phyloP scores from a whole-genome alignment of 1,284 basidiomycete species.

The Rhodotorula sp. region DNA sequence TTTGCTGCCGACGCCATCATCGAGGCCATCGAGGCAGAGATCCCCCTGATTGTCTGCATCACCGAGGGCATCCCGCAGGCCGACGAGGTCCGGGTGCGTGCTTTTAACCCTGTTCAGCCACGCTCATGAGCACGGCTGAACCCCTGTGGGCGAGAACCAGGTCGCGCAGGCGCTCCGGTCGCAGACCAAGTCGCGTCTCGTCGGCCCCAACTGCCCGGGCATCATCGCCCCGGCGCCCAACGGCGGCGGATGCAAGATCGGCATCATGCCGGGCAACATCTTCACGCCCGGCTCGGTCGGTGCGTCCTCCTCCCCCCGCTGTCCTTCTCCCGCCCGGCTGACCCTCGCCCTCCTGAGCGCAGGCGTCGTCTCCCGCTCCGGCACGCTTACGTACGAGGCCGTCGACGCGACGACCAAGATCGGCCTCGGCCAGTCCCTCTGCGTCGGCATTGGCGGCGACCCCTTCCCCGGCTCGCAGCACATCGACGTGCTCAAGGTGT shows the following conservation, averaged over 20 bases:
- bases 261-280: slow-evolving; percentile 98
- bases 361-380: slow-evolving; percentile 95
- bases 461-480: slow-evolving; percentile 98
- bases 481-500: slow-evolving; percentile 93
- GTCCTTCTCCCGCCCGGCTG: neutral
- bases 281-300: slow-evolving; percentile 94
- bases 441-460: slow-evolving; percentile 97
- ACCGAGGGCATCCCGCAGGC: slow-evolving; percentile 96
- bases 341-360: neutral
- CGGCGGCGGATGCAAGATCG: slow-evolving; percentile 90
- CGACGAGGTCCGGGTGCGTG: slow-evolving; percentile 81
- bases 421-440: slow-evolving; percentile 94
- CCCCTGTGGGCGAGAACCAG: slow-evolving; percentile 53
- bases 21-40: slow-evolving; percentile 96
- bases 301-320: slow-evolving; percentile 51
- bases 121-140: neutral
- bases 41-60: slow-evolving; percentile 92
- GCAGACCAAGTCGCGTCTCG: slow-evolving; percentile 89
- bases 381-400: slow-evolving; percentile 90
- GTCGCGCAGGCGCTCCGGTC: slow-evolving; percentile 91
- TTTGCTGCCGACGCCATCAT: slow-evolving; percentile 91
- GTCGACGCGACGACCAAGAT: slow-evolving; percentile 84
- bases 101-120: neutral
- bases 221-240: slow-evolving; percentile 80
- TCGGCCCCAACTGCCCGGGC: slow-evolving; percentile 90